phyloP scores from a whole-genome alignment of 208 protist genomes.

The Crithidia brevicula region DNA sequence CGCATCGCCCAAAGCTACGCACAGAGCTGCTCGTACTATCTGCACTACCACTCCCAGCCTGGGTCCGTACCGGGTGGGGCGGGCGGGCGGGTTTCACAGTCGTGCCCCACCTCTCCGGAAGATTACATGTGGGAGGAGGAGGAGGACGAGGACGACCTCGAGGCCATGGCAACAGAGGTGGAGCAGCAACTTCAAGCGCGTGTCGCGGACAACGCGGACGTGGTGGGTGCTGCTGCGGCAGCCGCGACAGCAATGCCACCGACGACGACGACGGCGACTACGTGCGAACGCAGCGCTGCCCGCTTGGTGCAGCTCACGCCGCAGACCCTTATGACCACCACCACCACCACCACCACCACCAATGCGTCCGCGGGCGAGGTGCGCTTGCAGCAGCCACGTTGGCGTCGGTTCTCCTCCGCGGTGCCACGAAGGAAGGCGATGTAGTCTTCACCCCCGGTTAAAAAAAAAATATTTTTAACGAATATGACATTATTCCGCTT shows the following conservation, averaged over 20 bases:
- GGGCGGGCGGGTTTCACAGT: not conserved
- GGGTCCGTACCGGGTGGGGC: not conserved
- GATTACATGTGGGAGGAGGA: conserved; percentile 13
- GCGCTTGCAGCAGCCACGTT: conserved; percentile 4
- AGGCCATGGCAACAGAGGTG: not conserved
- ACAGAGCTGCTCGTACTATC: conserved; percentile 22
- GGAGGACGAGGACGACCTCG: conserved; percentile 1
- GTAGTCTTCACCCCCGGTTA: not conserved
- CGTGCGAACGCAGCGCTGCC: not conserved
- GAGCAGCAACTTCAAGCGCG: too few species aligned
- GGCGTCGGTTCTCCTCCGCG: conserved; percentile 15
- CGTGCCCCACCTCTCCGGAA: conserved; percentile 8
- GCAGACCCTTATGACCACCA: not conserved
- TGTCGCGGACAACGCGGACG: not conserved
- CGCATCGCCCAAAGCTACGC: conserved; percentile 18
- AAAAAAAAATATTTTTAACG: not conserved
- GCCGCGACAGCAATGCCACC: not conserved
- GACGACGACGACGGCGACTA: not conserved
- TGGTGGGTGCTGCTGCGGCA: not conserved
- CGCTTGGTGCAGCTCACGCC: too few species aligned
- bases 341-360: not conserved
- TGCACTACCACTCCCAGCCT: conserved; percentile 18
- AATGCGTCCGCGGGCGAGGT: not conserved
- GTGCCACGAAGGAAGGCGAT: not conserved
- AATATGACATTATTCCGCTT: not conserved